These are phyloP conservation scores for Saitozyma podzolica DNA, from an alignment of 768 basidiomycete genomes.

Conservation along the genomic window DNA sequence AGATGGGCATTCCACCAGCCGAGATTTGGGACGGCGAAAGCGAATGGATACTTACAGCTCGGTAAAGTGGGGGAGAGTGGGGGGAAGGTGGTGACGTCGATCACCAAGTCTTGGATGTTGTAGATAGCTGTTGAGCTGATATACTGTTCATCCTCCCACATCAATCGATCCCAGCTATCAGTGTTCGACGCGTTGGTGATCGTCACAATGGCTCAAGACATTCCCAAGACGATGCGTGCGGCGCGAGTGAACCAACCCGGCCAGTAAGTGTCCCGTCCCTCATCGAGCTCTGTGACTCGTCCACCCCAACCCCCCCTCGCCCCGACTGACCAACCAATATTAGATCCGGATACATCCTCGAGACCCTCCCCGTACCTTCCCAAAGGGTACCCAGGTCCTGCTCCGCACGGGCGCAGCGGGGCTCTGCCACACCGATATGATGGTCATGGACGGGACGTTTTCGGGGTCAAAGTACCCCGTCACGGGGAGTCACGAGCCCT, in stretches of 20 bases:
- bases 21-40: too few relatives aligned
- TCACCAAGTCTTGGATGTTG: too few relatives aligned
- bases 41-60: too few relatives aligned
- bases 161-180: too few relatives aligned
- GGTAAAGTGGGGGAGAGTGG: too few relatives aligned
- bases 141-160: too few relatives aligned
- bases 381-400: slow-evolving; percentile 10
- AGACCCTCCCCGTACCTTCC: slow-evolving; percentile 14
- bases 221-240: slow-evolving; percentile 4
- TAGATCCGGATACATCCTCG: neutral
- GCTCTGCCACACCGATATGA: slow-evolving; percentile 24
- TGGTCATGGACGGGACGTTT: neutral
- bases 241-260: neutral
- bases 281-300: neutral
- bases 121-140: too few relatives aligned
- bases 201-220: neutral
- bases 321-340: neutral
- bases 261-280: neutral
- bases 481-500: slow-evolving; percentile 23
- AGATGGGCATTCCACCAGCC: too few relatives aligned
- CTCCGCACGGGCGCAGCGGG: slow-evolving; percentile 23
- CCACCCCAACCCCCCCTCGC: neutral
- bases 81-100: too few relatives aligned
- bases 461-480: slow-evolving; percentile 6
- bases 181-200: too few relatives aligned